phyloP scores from a whole-genome alignment of 495 filamentous ascomycete genomes.

The Aspergillus taichungensis region DNA sequence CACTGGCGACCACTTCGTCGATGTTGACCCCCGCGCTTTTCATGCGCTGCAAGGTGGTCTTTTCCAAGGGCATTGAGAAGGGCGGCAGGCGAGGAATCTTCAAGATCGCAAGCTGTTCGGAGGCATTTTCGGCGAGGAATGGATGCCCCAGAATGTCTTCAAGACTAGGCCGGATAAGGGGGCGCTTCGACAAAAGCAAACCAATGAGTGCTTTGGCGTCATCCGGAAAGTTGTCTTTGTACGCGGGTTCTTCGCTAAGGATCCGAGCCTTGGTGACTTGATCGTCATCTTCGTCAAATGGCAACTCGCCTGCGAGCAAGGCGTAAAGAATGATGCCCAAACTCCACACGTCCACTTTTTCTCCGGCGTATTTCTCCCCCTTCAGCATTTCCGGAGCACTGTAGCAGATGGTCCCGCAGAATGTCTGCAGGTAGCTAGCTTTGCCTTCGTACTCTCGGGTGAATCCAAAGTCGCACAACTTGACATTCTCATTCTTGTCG shows the following conservation, averaged over 20 bases:
- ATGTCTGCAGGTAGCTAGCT: constrained; percentile 90
- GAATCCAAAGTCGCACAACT: constrained; percentile 98
- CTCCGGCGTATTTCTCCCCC: constrained; percentile 93
- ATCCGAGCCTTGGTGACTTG: constrained; percentile 77
- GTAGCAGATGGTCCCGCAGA: constrained; percentile 96
- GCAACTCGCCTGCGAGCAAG: constrained; percentile 82
- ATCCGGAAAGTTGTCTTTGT: constrained; percentile 67
- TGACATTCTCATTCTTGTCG: constrained; percentile 96
- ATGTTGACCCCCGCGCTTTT: constrained; percentile 90
- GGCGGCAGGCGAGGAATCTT: constrained; percentile 75
- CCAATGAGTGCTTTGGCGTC: constrained; percentile 71
- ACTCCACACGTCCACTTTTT: constrained; percentile 98
- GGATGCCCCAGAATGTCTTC: constrained; percentile 84
- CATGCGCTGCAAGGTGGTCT: constrained; percentile 88
- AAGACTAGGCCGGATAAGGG: constrained; percentile 71
- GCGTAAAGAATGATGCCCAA: constrained; percentile 94
- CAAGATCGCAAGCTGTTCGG: constrained; percentile 83
- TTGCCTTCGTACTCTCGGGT: constrained; percentile 96
- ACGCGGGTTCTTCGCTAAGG: constrained; percentile 72
- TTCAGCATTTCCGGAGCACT: constrained; percentile 98
- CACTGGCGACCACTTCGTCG: constrained; percentile 88
- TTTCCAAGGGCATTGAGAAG: constrained; percentile 83
- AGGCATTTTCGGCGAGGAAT: constrained; percentile 81
- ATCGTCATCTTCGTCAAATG: constrained; percentile 93
- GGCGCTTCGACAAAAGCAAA: constrained; percentile 76